Percentiles rank a stretch among this genome's conserved stretches.
Evolutionary conservation across 257 asterid genomes (phyloP).

Genomic region (Mitragyna speciosa): DNA sequence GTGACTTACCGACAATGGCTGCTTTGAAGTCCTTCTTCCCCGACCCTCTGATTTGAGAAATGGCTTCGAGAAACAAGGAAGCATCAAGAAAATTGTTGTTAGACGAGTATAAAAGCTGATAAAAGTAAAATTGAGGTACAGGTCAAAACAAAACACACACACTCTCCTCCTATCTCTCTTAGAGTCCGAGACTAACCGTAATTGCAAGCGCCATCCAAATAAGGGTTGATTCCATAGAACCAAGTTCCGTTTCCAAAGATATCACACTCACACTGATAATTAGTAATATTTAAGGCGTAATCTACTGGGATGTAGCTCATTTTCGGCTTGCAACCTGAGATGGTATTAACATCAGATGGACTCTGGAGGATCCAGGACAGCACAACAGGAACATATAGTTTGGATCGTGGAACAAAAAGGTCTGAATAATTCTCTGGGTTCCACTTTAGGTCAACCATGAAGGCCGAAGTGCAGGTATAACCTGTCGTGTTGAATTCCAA

Average conservation of each 20-base stretch:
- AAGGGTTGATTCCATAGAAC: constrained; percentile 1
- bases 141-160: no score
- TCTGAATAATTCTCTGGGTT: constrained; percentile 4
- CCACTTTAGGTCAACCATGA: constrained; percentile 27
- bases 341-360: neutral
- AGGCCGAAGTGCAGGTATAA: constrained; percentile 17
- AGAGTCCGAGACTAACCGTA: neutral
- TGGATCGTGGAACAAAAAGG: neutral
- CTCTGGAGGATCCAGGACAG: constrained; percentile 20
- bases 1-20: constrained; percentile 6
- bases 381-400: constrained; percentile 11
- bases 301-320: neutral
- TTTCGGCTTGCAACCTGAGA: neutral
- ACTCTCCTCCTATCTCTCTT: no score
- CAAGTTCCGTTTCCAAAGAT: neutral
- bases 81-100: neutral
- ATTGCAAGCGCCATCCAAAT: neutral
- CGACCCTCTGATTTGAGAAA: neutral
- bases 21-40: neutral
- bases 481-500: neutral
- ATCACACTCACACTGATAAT: neutral
- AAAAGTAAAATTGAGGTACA: no score
- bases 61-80: neutral
- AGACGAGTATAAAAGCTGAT: neutral
- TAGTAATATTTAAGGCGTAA: neutral